phyloP scores from a whole-genome alignment of 345 rosid species.

The Aurinia saxatilis region DNA sequence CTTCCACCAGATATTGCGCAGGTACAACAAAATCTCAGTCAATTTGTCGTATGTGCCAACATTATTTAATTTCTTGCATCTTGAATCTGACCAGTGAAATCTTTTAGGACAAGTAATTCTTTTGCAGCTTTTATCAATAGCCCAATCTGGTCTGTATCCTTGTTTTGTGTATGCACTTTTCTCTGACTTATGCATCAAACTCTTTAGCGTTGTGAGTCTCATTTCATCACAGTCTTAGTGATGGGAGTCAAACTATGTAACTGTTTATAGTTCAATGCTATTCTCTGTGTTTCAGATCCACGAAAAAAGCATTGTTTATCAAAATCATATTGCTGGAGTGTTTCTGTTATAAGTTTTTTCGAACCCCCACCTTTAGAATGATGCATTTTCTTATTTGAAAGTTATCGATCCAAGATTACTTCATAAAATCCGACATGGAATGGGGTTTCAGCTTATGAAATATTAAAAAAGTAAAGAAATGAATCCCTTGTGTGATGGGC shows the following conservation, averaged over 20 bases:
- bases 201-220: not conserved
- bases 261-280: not conserved
- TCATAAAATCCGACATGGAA: not conserved
- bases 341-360: not conserved
- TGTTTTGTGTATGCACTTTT: not conserved
- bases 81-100: not conserved
- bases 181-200: not conserved
- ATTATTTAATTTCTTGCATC: not conserved
- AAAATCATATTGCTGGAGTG: not conserved
- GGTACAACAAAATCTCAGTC: conserved; percentile 31
- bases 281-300: not conserved
- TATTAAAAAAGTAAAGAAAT: not conserved
- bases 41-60: not conserved
- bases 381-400: not conserved
- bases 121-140: not conserved
- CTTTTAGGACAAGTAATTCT: not conserved
- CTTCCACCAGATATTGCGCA: conserved; percentile 55
- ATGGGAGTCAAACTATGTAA: not conserved
- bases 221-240: not conserved
- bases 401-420: not conserved
- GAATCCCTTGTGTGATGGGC: not conserved
- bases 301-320: not conserved
- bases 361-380: not conserved
- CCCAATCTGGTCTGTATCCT: not conserved
- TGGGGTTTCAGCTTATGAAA: not conserved